Conservation (phyloP, 108 stramenopile genomes). For the Pseudonitzschia delicatissima region DNA sequence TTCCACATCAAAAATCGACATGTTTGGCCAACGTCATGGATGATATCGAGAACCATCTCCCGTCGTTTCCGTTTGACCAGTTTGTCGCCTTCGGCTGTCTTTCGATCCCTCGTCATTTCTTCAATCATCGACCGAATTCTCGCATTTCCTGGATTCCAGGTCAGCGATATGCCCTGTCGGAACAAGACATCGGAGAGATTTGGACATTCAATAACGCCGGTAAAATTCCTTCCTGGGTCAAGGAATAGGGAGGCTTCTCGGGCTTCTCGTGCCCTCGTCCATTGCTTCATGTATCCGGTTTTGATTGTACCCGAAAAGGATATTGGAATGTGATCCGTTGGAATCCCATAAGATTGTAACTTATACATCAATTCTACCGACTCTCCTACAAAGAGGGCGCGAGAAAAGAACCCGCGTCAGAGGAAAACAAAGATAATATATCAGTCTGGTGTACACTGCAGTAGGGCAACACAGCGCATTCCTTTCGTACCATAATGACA, state of each 20-base stretch:
- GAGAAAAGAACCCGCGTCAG: neutral
- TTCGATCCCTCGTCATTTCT: neutral
- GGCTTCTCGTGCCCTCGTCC: constrained; percentile 3
- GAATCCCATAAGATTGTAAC: constrained; percentile 21
- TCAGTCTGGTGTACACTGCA: neutral
- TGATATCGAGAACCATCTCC: neutral
- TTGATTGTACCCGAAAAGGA: constrained; percentile 14
- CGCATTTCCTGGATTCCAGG: constrained; percentile 2
- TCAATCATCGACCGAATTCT: neutral
- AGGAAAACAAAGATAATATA: neutral
- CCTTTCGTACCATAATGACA: neutral
- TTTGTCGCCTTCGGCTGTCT: neutral
- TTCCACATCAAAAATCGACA: constrained; percentile 9
- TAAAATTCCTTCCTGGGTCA: neutral
- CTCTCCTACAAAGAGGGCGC: neutral
- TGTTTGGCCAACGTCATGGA: neutral
- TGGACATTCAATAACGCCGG: neutral
- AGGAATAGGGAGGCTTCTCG: too few relatives aligned
- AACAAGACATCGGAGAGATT: neutral
- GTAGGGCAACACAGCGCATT: neutral
- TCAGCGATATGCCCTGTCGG: neutral
- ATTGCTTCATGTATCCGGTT: constrained; percentile 16
- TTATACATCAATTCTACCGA: constrained; percentile 10
- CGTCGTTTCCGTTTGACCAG: neutral
- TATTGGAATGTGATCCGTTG: constrained; percentile 14